Evolutionary conservation across 1,139 yeast genomes (phyloP), one percentile per base, ranked within the genome.

Genomic region (Kluyveromyces marxianus): DNA sequence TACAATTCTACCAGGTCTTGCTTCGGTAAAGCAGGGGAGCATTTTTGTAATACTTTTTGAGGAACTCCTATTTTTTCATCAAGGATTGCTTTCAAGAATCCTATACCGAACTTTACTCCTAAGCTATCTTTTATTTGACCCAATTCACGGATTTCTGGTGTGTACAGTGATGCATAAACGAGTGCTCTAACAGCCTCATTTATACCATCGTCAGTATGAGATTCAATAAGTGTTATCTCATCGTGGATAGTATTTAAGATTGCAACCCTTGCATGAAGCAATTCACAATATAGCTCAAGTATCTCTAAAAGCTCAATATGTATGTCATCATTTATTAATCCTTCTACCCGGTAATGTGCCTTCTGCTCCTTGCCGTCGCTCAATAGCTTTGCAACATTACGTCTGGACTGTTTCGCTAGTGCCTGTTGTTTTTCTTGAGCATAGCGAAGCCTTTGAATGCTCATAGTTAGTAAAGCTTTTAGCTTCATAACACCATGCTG

Each of bases 351-450:
- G 49, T 89, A 88, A 49, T 77, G 76, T 25, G 96, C 96, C 57
- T 90, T 85, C 46, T 83, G 81, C 53, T 87, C 92, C 60, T 86
- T 87, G 4, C 90, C 89, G 41, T 71, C 74, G 4, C 74, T 69
- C 45, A 89, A 68, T 26, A 88, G 68, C 44, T 83, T 89, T 1
- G 96, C 95, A 68, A 71, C 75, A 34, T 68, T 74, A 49, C 96
- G 71, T 50, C 96, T 71, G 53, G 81, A 87, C 57, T 85, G 94
- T 63, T 88, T 89, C 5, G 94, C 81, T 29, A 86, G 57, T 0
- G 96, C 96, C 1, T 80, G 70, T 55, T 85, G 87, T 68, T 87
- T 87, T 50, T 86, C 88, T 63, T 89, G 95, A 25, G 84, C 75
- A 59, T 87, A 81, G 55, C 87, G 76, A 44, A 89, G 74, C 54